phyloP scores from a whole-genome alignment of 78 protist species.

The Polysphondylium violaceum region DNA sequence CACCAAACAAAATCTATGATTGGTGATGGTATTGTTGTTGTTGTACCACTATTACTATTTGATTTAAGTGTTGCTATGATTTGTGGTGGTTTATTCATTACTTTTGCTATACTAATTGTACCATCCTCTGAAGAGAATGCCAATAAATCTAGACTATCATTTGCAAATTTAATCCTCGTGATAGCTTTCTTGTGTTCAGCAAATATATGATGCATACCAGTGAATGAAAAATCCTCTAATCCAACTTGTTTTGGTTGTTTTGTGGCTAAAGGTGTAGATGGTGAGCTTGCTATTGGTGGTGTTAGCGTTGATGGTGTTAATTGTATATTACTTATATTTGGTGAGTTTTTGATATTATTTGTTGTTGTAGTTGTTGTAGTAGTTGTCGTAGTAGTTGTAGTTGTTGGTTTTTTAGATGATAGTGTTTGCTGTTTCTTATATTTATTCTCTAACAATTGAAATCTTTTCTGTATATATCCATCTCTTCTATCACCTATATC shows the following conservation, averaged over 20 bases:
- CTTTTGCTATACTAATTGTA: background rate
- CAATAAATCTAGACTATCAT: slow-evolving; percentile 38
- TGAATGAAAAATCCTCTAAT: slow-evolving; percentile 64
- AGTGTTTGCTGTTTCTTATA: slow-evolving; percentile 14
- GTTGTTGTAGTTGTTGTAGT: background rate
- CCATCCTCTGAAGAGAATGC: slow-evolving; percentile 66
- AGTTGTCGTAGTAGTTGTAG: background rate
- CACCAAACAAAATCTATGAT: slow-evolving; percentile 53
- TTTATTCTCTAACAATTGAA: slow-evolving; percentile 35
- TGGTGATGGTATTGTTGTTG: too few relatives aligned
- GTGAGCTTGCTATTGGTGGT: background rate
- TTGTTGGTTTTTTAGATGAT: background rate
- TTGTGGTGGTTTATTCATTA: background rate
- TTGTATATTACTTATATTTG: too few relatives aligned
- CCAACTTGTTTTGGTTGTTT: background rate
- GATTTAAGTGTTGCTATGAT: slow-evolving; percentile 20
- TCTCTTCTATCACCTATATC: slow-evolving; percentile 72
- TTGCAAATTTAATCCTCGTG: slow-evolving; percentile 53
- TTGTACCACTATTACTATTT: slow-evolving; percentile 5
- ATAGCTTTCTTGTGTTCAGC: slow-evolving; percentile 56
- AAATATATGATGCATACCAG: slow-evolving; percentile 78
- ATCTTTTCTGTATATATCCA: slow-evolving; percentile 51
- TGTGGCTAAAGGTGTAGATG: background rate
- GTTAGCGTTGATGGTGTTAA: background rate
- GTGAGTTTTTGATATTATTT: too few relatives aligned